Evolutionary conservation across 208 protist species (phyloP).

Genomic region (Leishmania tarentolae): DNA sequence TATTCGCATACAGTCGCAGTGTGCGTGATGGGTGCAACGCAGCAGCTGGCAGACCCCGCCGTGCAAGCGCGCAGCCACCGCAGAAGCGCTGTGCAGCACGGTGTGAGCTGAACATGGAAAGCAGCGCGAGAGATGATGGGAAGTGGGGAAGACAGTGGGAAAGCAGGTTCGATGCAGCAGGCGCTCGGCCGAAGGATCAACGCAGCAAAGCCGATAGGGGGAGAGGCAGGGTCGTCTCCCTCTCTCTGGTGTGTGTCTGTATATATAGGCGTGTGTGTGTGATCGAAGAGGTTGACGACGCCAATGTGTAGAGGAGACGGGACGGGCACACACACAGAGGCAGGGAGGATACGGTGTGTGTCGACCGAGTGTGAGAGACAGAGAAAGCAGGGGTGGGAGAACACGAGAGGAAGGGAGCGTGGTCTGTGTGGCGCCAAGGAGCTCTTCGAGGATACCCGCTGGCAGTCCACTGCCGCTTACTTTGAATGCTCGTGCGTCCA

Average conservation of each 20-base stretch:
- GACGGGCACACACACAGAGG: too few species aligned
- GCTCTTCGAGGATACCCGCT: neutral
- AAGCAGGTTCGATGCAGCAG: neutral
- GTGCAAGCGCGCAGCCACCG: neutral
- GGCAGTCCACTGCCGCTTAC: neutral
- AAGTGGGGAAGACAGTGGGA: neutral
- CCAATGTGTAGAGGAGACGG: too few species aligned
- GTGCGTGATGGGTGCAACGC: neutral
- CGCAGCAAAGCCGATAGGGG: too few species aligned
- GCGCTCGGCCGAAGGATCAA: too few species aligned
- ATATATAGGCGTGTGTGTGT: neutral
- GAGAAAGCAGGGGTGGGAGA: neutral
- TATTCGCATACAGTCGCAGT: neutral
- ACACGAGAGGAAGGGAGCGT: neutral
- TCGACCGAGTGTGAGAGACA: too few species aligned
- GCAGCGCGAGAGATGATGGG: neutral
- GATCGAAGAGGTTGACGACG: neutral
- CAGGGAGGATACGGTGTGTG: neutral
- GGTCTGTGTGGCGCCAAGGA: neutral
- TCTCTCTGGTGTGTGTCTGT: too few species aligned
- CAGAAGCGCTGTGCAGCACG: slow-evolving; percentile 1
- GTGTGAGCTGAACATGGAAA: neutral
- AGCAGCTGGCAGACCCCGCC: neutral
- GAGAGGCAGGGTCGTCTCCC: too few species aligned
- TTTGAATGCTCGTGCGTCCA: neutral